These are phyloP conservation scores for Thelephora aurantiotincta DNA, from an alignment of 768 basidiomycete genomes.

Conservation along the genomic window DNA sequence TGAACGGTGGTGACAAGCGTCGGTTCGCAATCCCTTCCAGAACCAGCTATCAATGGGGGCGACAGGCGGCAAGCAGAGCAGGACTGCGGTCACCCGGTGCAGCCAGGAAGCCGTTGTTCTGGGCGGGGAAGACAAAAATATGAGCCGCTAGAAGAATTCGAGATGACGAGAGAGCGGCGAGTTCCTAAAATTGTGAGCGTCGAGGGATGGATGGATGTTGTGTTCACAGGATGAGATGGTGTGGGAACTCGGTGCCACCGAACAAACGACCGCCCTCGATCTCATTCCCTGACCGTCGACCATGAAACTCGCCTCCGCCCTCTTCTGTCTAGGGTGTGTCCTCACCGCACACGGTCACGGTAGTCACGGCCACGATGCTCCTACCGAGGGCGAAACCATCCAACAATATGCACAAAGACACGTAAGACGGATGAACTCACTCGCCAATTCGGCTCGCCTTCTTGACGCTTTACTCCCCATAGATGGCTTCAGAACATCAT, in stretches of 20 bases:
- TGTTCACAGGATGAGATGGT: too few species aligned
- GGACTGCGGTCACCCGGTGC: too few species aligned
- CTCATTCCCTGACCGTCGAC: constrained; percentile 5
- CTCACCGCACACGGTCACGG: constrained; percentile 38
- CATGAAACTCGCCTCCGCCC: constrained; percentile 35
- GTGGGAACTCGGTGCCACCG: not conserved
- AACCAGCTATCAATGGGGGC: too few species aligned
- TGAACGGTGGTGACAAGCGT: too few species aligned
- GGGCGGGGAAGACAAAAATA: too few species aligned
- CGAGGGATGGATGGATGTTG: too few species aligned
- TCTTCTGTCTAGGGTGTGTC: constrained; percentile 21
- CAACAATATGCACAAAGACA: constrained; percentile 82
- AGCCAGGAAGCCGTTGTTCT: too few species aligned
- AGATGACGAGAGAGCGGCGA: too few species aligned
- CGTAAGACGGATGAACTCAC: constrained; percentile 37
- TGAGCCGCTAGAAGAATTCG: too few species aligned
- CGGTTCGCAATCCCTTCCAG: too few species aligned
- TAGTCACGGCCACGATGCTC: constrained; percentile 39
- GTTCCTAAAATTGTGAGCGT: too few species aligned
- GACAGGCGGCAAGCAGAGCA: too few species aligned
- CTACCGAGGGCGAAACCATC: constrained; percentile 43
- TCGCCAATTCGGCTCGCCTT: not conserved
- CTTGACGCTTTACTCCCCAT: constrained; percentile 2
- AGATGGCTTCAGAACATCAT: constrained; percentile 88
- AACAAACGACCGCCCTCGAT: not conserved